Evolutionary conservation across 2,329 filamentous ascomycete species (phyloP), one percentile per base, ranked within the genome.

Genomic region (Hymenoscyphus fructigenus): DNA sequence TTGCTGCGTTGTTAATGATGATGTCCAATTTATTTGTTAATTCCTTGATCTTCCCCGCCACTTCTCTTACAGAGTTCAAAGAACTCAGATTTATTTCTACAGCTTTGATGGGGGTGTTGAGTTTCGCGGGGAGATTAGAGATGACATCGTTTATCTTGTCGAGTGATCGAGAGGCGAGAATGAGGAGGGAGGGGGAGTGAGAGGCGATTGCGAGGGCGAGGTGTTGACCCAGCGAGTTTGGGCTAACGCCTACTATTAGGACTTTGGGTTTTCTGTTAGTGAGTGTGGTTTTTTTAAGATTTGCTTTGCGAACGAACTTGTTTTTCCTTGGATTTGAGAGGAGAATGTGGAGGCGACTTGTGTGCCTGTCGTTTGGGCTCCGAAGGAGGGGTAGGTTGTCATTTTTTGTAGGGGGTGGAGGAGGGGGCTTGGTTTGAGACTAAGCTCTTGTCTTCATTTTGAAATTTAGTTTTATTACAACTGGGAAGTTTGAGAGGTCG

Each of bases 1-100:
- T 72, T 0, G 69, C 74, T 0, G 79, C 79, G 57, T 79, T 81
- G 66, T 81, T 81, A 23, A 81, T 75, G 6, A 81, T 64, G 5
- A 81, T 74, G 53, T 81, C 78, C 5, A 81, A 72, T 5, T 66
- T 63, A 67, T 70, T 6, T 0, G 79, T 74, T 5, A 53, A 32
- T 0, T 67, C 50, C 15, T 75, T 76, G 4, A 82, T 74, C 17
- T 75, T 72, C 1, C 66, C 70, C 0, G 79, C 80, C 0, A 79
- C 78, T 3, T 70, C 62, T n/a, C 80, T 76, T 3, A 83, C 75
- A 0, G 75, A 74, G 3, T 75, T 72, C 28, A 79, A 67, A 23
- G 79, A 81, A n/a, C 72, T 73, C 3, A 82, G 76, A 38, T 81
- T 78, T 36, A 71, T 14, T 1, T 20, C 38, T 3, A 67, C 34